These are phyloP conservation scores for Papiliotrema fonsecae DNA, from an alignment of 1,284 basidiomycete genomes.

Conservation along the genomic window DNA sequence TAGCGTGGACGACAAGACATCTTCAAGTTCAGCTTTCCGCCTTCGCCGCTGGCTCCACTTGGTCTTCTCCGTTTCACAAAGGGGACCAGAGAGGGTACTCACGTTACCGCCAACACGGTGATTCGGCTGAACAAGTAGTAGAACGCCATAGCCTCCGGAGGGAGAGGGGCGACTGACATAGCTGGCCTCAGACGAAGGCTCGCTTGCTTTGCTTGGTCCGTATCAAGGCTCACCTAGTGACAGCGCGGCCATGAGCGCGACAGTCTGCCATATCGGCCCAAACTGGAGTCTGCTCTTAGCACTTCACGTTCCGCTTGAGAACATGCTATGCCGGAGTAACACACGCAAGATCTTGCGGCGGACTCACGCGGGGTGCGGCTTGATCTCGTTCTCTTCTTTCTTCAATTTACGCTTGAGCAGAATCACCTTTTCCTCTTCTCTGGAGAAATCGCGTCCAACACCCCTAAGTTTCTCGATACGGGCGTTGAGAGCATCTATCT, in stretches of 20 bases:
- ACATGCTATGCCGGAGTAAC: background rate
- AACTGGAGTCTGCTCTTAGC: conserved; percentile 26
- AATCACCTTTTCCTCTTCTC: conserved; percentile 3
- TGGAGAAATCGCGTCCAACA: background rate
- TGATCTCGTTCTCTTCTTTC: conserved; percentile 20
- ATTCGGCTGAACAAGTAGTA: conserved; percentile 29
- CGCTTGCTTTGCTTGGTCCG: background rate
- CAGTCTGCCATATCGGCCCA: conserved; percentile 28
- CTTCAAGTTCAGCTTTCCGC: conserved; percentile 12
- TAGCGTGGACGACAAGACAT: conserved; percentile 20
- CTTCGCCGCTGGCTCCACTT: too few species aligned
- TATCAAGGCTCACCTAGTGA: conserved; percentile 21
- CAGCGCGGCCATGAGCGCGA: conserved; percentile 28
- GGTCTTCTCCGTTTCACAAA: too few species aligned
- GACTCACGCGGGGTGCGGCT: conserved; percentile 33
- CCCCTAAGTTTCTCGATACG: background rate
- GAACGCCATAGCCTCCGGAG: conserved; percentile 24
- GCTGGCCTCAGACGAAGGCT: conserved; percentile 2
- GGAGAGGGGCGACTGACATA: conserved; percentile 23
- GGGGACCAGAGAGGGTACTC: conserved; percentile 6
- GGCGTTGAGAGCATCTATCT: conserved; percentile 1
- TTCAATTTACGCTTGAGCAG: conserved; percentile 15
- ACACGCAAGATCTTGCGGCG: background rate
- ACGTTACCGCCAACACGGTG: conserved; percentile 29
- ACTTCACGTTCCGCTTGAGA: background rate